Evolutionary conservation across 2,329 filamentous ascomycete genomes (phyloP).

Genomic region (Clonostachys solani): DNA sequence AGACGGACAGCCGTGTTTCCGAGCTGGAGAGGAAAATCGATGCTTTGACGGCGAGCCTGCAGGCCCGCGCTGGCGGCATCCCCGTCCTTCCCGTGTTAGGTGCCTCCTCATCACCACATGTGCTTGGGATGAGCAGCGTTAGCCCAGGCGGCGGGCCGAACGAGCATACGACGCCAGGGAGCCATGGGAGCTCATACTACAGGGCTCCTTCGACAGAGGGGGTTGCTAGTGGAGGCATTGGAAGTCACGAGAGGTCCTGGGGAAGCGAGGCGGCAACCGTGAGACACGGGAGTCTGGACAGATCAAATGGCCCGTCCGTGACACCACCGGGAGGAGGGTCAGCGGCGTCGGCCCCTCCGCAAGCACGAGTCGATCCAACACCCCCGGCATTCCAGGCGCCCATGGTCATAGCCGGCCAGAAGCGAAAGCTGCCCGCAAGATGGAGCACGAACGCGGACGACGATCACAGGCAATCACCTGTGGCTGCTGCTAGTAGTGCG

Average conservation of each 20-base stretch:
- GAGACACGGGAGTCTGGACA: neutral
- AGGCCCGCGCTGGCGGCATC: constrained; percentile 35
- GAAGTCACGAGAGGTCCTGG: too few species aligned
- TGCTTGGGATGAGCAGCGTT: too few species aligned
- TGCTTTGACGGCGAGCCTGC: constrained; percentile 75
- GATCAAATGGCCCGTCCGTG: neutral
- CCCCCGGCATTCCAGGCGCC: constrained; percentile 1
- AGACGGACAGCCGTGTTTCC: constrained; percentile 83
- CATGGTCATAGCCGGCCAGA: constrained; percentile 14
- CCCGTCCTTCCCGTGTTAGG: too few species aligned
- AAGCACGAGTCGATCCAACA: too few species aligned
- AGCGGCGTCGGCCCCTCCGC: neutral
- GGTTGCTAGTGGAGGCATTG: too few species aligned
- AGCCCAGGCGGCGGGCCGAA: neutral
- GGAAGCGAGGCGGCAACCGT: constrained; percentile 1
- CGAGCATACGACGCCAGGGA: neutral
- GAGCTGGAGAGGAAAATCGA: constrained; percentile 94
- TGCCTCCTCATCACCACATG: too few species aligned
- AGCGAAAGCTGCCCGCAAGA: constrained; percentile 22
- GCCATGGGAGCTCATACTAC: too few species aligned
- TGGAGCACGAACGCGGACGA: constrained; percentile 3
- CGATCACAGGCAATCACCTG: neutral
- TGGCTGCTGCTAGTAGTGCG: neutral
- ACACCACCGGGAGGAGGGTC: neutral
- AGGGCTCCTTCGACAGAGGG: neutral